These are phyloP conservation scores for Pseudozyma sp. DNA, from an alignment of 1,284 basidiomycete species.

Conservation along the genomic window DNA sequence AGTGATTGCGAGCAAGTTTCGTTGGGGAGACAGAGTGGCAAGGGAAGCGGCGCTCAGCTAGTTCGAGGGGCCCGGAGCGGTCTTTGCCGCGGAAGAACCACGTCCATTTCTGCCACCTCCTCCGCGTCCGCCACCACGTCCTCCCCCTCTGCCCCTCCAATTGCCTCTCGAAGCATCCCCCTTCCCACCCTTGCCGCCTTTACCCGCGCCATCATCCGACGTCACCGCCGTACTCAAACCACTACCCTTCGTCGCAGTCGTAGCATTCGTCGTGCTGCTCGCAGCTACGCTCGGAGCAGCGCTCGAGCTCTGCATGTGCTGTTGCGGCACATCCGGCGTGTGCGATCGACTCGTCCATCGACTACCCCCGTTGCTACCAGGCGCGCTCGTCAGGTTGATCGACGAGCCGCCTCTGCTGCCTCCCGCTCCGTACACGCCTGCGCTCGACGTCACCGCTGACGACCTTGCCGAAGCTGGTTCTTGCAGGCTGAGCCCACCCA, in stretches of 20 bases:
- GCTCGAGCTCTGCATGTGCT: not conserved
- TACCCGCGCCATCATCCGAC: not conserved
- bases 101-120: slow-evolving; percentile 10
- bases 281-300: slow-evolving; percentile 13
- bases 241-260: slow-evolving; percentile 6
- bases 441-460: not conserved
- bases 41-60: too few relatives aligned
- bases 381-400: slow-evolving; percentile 21
- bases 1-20: too few relatives aligned
- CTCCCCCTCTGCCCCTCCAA: slow-evolving; percentile 16
- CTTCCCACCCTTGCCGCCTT: not conserved
- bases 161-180: slow-evolving; percentile 2
- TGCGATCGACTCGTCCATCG: slow-evolving; percentile 48
- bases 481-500: slow-evolving; percentile 39
- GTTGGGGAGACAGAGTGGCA: too few relatives aligned
- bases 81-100: not conserved
- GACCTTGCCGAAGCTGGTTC: not conserved
- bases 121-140: slow-evolving; percentile 9
- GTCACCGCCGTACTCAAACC: not conserved
- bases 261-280: slow-evolving; percentile 15
- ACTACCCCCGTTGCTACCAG: slow-evolving; percentile 41
- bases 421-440: slow-evolving; percentile 25
- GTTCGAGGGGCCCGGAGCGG: too few relatives aligned
- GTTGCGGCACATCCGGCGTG: slow-evolving; percentile 25
- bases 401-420: slow-evolving; percentile 23